Evolutionary conservation across 768 basidiomycete genomes (phyloP), one percentile per base, ranked within the genome.

Genomic region (Xerocomus spinulosus): DNA sequence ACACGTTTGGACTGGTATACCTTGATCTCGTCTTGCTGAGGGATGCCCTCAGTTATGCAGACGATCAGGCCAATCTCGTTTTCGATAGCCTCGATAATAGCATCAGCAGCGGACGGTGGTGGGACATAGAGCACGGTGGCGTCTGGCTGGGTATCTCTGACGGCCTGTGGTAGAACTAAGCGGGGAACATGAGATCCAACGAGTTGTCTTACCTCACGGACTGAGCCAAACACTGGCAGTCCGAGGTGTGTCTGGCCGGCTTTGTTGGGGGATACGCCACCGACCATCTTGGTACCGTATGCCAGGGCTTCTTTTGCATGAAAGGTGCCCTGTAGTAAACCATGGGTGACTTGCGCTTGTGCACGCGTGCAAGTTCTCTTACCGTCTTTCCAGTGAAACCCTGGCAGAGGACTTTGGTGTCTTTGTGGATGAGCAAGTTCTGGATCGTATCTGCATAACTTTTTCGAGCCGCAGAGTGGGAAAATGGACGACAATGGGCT

Each of bases 41-140:
- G 96, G 58, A 99, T 99, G 34, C 96, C 96, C 70, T 99, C 96
- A 12, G 96, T 99, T 59, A 99, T 89, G 66, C 93, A 94, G 39
- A 99, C 96, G 73, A 99, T 99, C 50, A 99, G 73, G 15, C 86
- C 83, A 74, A 99, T 94, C 70, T 99, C 96, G 58, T 90, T 91
- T 69, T 98, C 96, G 60, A 99, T 97, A 29, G 96, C 96, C 69
- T 99, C 96, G 46, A 99, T 84, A 67, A 99, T 97, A 34, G 96
- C 96, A 55, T 95, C 94, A 24, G 92, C 96, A 17, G 95, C 95
- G 42, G 78, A 77, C 4, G 94, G 91, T n/a, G 96, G 96, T 5
- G 96, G 96, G 13, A 99, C 96, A 68, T 98, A 99, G 70, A 99
- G 83, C 50, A 99, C 83, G 29, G 92, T 85, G 24, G 96, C 96